Evolutionary conservation across 768 basidiomycete genomes (phyloP).

Genomic region (Xerocomellus chrysenteron): DNA sequence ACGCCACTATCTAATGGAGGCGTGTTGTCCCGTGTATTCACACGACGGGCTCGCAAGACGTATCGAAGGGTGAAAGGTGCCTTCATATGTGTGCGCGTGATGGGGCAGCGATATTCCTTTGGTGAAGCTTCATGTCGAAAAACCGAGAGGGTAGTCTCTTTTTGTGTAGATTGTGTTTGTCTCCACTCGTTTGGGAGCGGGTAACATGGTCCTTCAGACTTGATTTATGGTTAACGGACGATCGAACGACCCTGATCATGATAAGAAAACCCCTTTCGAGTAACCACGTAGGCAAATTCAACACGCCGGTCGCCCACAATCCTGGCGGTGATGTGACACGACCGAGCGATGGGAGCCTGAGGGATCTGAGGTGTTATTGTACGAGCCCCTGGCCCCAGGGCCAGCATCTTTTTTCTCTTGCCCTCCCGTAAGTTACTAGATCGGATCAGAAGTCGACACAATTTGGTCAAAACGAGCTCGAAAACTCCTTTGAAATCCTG

Average conservation of each 20-base stretch:
- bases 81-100: constrained; percentile 16
- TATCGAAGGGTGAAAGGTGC: constrained; percentile 2
- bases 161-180: constrained; percentile 12
- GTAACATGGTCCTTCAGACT: background rate
- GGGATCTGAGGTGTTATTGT: constrained; percentile 1
- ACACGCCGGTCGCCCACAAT: background rate
- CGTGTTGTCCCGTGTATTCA: constrained; percentile 14
- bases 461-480: constrained; percentile 32
- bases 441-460: constrained; percentile 27
- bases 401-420: background rate
- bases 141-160: background rate
- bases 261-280: background rate
- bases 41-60: constrained; percentile 19
- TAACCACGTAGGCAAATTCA: background rate
- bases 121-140: background rate
- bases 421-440: background rate
- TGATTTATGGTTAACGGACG: background rate
- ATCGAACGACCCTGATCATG: constrained; percentile 12
- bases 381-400: background rate
- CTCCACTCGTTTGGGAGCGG: background rate
- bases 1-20: constrained; percentile 16
- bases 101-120: background rate
- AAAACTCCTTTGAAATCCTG: constrained; percentile 9
- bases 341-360: too few relatives aligned
- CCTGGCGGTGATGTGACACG: background rate